Base-by-base conservation (phyloP, 768 basidiomycete genomes). In the Pholiota microspora region DNA sequence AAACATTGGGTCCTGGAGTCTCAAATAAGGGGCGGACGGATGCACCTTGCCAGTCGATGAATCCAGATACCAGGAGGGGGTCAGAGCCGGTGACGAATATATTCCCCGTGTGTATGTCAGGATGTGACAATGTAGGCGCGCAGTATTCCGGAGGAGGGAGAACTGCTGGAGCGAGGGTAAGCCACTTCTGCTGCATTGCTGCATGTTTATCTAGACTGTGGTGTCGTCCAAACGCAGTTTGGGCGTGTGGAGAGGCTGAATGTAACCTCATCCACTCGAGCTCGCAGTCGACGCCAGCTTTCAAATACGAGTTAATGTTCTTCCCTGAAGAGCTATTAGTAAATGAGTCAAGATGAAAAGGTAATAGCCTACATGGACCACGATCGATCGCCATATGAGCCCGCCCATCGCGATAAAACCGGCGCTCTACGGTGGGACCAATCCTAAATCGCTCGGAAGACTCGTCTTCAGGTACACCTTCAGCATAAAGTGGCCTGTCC, bases 371-470 rank as follows among this genome's bases (percentile, higher is more conserved):
- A 58, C 57, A 58, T 13, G 57, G 57, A 9, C 57, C 57, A 32
- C 52, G 40, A 29, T 58, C 51, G 12, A 53, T 53, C 18, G 27
- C 10, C 32, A 58, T 23, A 31, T 32, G n/a, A 8, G 46, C 51
- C 25, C 56, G 35, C 25, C 35, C 56, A 16, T 29, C 52, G 2
- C 47, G 38, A 35, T 51, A 58, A 28, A 58, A 58, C 10, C 42
- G 47, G 23, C 56, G 46, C 3, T 58, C 46, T 8, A 44, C 46
- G 25, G 35, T 53, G n/a, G 56, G 56, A 8, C 56, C 56, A 51
- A 58, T 53, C 13, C 56, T 32, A 29, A 58, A 53, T 32, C 47
- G 31, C n/a, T 49, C 47, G 15, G 51, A 51, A 29, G 23, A 36
- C 16, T 45, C 52, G 16, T 49, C 49, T 45, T 7, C 8, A 7